These are phyloP conservation scores for Penicillium sp. DNA, from an alignment of 2,329 filamentous ascomycete genomes.

Conservation along the genomic window DNA sequence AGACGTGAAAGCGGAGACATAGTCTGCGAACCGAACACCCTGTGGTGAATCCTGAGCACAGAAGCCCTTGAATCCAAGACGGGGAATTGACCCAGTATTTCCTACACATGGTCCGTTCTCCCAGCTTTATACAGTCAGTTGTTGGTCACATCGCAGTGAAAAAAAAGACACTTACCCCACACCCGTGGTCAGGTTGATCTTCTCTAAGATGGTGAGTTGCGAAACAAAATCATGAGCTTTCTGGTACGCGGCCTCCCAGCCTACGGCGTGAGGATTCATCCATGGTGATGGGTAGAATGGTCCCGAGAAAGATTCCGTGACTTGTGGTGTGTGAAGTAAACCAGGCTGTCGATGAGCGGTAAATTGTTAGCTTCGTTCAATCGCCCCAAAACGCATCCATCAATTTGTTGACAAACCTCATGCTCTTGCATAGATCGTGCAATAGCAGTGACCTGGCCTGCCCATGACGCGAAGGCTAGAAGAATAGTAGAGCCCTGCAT, in stretches of 20 bases:
- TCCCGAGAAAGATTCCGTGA: neutral
- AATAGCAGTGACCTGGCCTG: neutral
- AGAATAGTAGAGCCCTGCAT: conserved; percentile 4
- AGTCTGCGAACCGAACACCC: conserved; percentile 21
- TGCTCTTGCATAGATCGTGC: conserved; percentile 1
- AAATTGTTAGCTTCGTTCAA: neutral
- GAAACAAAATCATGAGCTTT: conserved; percentile 16
- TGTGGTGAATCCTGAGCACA: conserved; percentile 17
- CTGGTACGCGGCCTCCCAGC: conserved; percentile 16
- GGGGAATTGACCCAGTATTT: conserved; percentile 18
- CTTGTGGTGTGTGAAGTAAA: neutral
- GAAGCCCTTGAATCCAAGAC: conserved; percentile 20
- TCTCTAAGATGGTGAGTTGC: conserved; percentile 15
- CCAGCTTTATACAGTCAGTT: conserved; percentile 6
- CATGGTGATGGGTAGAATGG: conserved; percentile 17
- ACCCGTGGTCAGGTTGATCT: conserved; percentile 20
- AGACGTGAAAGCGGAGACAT: conserved; percentile 18
- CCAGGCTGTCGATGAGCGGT: neutral
- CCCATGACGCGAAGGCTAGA: conserved; percentile 5
- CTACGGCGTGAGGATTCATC: conserved; percentile 12
- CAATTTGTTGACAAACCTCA: neutral
- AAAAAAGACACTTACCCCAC: conserved; percentile 15
- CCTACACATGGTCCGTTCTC: conserved; percentile 16
- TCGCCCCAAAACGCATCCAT: neutral
- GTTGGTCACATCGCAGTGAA: neutral